Evolutionary conservation across 2,329 filamentous ascomycete genomes (phyloP).

Genomic region (Fusarium sp.): DNA sequence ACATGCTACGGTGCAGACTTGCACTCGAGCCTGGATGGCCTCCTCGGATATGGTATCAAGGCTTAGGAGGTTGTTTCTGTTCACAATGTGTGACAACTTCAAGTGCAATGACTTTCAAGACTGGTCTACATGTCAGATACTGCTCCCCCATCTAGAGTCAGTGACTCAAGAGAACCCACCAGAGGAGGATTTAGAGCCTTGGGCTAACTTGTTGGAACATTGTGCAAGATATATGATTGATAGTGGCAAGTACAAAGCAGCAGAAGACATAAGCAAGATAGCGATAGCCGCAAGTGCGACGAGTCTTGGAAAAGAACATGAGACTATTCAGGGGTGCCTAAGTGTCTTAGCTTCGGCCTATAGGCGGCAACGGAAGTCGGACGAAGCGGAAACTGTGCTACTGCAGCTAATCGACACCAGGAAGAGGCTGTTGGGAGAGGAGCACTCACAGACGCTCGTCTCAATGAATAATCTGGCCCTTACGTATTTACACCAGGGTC

Average conservation of each 20-base stretch:
- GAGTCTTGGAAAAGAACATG: not conserved
- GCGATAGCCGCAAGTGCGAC: not conserved
- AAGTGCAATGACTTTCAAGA: not conserved
- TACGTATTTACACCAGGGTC: not conserved
- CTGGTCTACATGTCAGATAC: not conserved
- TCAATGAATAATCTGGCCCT: not conserved
- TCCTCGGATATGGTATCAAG: rapidly evolving
- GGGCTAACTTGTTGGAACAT: not conserved
- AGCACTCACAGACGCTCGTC: not conserved
- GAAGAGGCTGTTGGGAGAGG: not conserved
- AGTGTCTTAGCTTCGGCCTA: too few species aligned
- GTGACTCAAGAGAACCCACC: not conserved
- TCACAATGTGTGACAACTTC: not conserved
- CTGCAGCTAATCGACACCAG: too few species aligned
- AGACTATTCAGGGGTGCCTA: too few species aligned
- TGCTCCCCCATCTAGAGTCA: conserved; percentile 12
- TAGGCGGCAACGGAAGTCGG: too few species aligned
- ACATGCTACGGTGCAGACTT: not conserved
- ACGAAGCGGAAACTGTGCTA: too few species aligned
- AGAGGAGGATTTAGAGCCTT: not conserved
- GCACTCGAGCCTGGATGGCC: conserved; percentile 1
- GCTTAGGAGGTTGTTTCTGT: not conserved
- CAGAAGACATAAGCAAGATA: not conserved
- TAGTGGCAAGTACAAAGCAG: not conserved
- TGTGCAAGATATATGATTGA: not conserved